These are phyloP conservation scores for Cyclocybe aegerita DNA, from an alignment of 768 basidiomycete species.

Conservation along the genomic window DNA sequence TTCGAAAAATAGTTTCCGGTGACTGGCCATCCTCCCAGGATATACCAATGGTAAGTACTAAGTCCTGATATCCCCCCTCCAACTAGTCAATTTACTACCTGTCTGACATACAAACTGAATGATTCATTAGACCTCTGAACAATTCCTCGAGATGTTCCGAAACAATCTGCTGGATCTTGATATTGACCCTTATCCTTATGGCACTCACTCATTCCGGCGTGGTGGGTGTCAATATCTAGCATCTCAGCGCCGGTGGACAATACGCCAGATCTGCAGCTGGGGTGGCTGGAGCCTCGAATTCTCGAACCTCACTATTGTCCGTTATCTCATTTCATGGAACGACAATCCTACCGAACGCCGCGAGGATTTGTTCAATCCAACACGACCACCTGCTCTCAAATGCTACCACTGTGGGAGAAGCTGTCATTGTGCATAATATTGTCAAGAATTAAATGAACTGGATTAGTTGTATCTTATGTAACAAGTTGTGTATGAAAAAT, in stretches of 20 bases:
- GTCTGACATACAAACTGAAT: no score
- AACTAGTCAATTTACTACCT: no score
- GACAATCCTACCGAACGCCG: conserved; percentile 26
- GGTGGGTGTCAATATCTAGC: conserved; percentile 36
- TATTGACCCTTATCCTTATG: conserved; percentile 32
- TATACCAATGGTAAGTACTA: conserved; percentile 6
- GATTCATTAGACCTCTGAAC: conserved; percentile 30
- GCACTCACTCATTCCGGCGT: conserved; percentile 28
- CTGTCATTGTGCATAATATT: neutral
- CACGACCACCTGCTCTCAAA: conserved; percentile 15
- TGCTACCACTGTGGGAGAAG: conserved; percentile 2
- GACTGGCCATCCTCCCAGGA: conserved; percentile 23
- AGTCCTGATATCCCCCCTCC: no score
- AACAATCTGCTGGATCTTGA: conserved; percentile 37
- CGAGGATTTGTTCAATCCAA: conserved; percentile 34
- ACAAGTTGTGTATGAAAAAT: no score
- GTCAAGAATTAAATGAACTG: no score
- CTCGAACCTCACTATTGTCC: conserved; percentile 37
- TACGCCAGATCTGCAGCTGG: conserved; percentile 41
- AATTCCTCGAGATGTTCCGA: conserved; percentile 36
- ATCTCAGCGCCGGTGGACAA: conserved; percentile 27
- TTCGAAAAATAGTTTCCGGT: conserved; percentile 25
- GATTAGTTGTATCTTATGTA: no score
- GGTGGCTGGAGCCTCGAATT: conserved; percentile 43
- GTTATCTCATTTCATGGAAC: conserved; percentile 38